phyloP scores from a whole-genome alignment of 164 flowering plant genomes.

The Saururus chinensis region DNA sequence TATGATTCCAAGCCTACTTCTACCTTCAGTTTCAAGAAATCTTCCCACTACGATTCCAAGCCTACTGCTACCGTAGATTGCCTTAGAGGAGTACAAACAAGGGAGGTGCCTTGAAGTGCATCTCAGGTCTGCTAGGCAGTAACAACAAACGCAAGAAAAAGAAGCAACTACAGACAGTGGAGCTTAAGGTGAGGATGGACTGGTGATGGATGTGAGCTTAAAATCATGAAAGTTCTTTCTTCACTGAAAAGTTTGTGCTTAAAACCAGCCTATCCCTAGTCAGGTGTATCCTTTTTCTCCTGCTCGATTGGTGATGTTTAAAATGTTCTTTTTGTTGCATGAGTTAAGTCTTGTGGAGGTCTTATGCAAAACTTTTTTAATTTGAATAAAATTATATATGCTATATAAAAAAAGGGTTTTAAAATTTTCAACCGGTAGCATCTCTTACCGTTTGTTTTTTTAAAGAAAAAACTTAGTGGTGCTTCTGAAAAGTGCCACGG shows the following conservation, averaged over 20 bases:
- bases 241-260: constrained; percentile 45
- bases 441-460: too few relatives aligned
- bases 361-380: too few relatives aligned
- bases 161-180: constrained; percentile 59
- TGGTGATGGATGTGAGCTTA: constrained; percentile 80
- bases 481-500: too few relatives aligned
- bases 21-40: too few relatives aligned
- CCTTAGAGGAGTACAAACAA: background rate
- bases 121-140: constrained; percentile 37
- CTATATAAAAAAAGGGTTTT: too few relatives aligned
- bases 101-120: constrained; percentile 67
- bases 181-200: constrained; percentile 78
- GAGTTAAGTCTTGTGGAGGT: constrained; percentile 70
- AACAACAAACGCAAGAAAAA: constrained; percentile 22
- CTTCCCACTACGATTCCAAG: too few relatives aligned
- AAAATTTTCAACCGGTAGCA: too few relatives aligned
- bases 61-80: background rate
- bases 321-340: constrained; percentile 18
- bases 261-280: background rate
- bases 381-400: too few relatives aligned
- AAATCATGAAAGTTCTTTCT: constrained; percentile 54
- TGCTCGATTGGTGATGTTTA: background rate
- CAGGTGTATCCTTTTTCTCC: background rate
- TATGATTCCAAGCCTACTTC: background rate
- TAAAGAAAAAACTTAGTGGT: too few relatives aligned